Evolutionary conservation across 352 stramenopile genomes (phyloP), one percentile per base, ranked within the genome.

Genomic region (Thraustochytrium sp.): DNA sequence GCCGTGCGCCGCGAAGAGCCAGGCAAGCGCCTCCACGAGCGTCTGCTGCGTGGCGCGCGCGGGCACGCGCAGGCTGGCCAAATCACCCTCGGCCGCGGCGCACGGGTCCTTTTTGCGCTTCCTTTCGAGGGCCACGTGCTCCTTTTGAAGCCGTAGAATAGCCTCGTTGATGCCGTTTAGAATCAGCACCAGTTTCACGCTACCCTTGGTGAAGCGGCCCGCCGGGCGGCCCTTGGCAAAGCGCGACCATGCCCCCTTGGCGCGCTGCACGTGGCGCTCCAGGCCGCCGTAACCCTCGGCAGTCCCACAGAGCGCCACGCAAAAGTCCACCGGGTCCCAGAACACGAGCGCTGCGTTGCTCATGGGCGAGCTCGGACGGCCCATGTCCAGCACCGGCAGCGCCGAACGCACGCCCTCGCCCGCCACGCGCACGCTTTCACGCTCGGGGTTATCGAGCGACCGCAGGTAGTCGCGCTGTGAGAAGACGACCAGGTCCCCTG

Each of bases 281-380:
- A 80, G 48, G 8, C 16, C 36, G 11, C 5, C 18, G 13, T 55
- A 51, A 26, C 68, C 48, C 5, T 9, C n/a, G 11, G 9, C n/a
- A 48, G 26, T 42, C 26, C 34, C 18, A 21, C 31, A 64, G 16
- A 80, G 51, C 18, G 13, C n/a, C 21, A 18, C 11, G 5, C n/a
- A 21, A 34, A 80, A 64, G 26, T 80, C 68, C 1, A 75, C 51
- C 11, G 48, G 21, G 9, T 80, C 48, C 53, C 48, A 65, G 46
- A 80, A 65, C 26, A 80, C 11, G 38, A 80, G 68, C 42, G 34
- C 31, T 8, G 46, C 68, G 26, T 80, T 80, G 53, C 42, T 44
- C 23, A 80, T 46, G n/a, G 26, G 44, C n/a, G 4, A 16, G 8
- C 36, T 23, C 26, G 26, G 2, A 5, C 5, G 26, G 26, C 16